Evolutionary conservation across 148 eudicot species (phyloP), one percentile per base, ranked within the genome.

Genomic region (Gaultheria prostrata): DNA sequence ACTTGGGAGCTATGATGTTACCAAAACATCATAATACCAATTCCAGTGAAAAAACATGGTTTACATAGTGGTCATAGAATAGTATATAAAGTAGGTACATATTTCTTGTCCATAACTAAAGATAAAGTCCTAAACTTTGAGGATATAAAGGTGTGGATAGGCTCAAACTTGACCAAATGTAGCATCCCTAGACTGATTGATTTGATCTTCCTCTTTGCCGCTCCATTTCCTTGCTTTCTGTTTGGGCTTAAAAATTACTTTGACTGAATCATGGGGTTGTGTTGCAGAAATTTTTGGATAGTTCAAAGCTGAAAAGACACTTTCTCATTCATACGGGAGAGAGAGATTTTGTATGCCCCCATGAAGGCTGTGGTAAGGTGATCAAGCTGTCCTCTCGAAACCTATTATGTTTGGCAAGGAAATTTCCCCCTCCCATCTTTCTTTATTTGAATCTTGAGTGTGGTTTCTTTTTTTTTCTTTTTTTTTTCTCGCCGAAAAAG

Each of bases 311-410:
- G 82, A 96, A 96, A 89, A 90, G 99, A 87, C 99, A 96, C 89
- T 91, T 90, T 86, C 97, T 96, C 78, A 96, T 92, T 84, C 99
- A 96, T 88, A 96, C 99, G 14, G 98, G 99, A 28, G 99, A 96
- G 88, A 92, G 99, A 90, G 92, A 90, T 79, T 96, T 93, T 82
- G 87, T 93, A 11, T 96, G 99, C 86, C 95, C 98, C 48, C 91
- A 92, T 86, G 98, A 93, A 92, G 99, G 99, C 86, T 94, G 99
- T 89, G 98, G 99, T 57, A 96, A 96, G 99, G 99, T 96, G 77
- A 88, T 87, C 45, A 79, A 35, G 86, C 87, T 82, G 35, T 82
- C 83, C 35, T 26, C 73, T 61, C 78, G 54, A 32, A 54, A 79
- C 79, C 48, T n/a, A 11, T 63, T 39, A 70, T 56, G 20, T 33